Evolutionary conservation across 176 grass and related monocot species (phyloP), one percentile per base, ranked within the genome.

Genomic region (Juncus effusus): DNA sequence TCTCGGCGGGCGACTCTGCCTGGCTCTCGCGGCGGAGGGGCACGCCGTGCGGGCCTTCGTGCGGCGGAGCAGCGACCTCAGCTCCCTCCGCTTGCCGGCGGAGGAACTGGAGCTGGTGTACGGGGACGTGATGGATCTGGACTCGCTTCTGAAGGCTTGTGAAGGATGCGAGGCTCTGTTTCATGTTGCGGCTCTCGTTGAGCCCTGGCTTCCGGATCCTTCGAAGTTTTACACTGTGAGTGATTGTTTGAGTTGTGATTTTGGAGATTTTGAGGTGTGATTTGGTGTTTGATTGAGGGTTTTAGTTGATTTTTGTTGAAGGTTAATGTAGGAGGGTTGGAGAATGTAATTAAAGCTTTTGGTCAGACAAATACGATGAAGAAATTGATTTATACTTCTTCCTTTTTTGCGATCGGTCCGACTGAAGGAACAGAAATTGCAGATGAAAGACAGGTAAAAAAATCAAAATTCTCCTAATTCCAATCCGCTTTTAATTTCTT

Each of bases 291-390:
- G 36, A 39, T 65, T 65, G 8, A 53, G 59, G 63, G 63, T 56
- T 38, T 19, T 40, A 37, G 44, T n/a, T n/a, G 38, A 2, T 42
- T 4, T 13, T 10, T 53, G 16, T 7, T 36, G 10, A 61, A 97
- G 93, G 85, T 92, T 58, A 97, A 97, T 82, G 88, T 97, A n/a
- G 49, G 82, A 60, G 93, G 93, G 4, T 75, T 97, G 42, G 60
- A 89, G 62, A 97, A 97, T 84, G 88, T 92, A 38, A 41, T 97
- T 7, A 75, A 77, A 57, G 85, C 82, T 35, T 77, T 78, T 65
- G 82, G 72, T 71, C 76, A 75, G 39, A 86, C 76, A 16, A 70
- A 75, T 38, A 82, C 85, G n/a, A 63, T 97, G 49, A 80, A 87
- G 76, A 97, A 89, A 64, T 76, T 97, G 15, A 50, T 97, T 42